These are phyloP conservation scores for Chiua sp. DNA, from an alignment of 1,284 basidiomycete genomes.

Conservation along the genomic window DNA sequence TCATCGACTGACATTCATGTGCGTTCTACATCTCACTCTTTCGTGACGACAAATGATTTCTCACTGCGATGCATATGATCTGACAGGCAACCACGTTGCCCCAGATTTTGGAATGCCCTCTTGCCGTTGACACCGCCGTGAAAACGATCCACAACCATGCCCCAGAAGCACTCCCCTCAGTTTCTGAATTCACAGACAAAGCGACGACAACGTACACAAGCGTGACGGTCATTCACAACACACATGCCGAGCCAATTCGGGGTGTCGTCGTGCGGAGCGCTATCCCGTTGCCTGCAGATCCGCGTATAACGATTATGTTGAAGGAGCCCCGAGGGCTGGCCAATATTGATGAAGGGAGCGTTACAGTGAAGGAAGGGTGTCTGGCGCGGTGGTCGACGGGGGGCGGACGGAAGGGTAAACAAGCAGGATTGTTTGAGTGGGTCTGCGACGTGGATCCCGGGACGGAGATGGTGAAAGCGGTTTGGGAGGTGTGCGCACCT, in stretches of 20 bases:
- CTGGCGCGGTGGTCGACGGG: constrained; percentile 28
- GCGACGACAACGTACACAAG: constrained; percentile 24
- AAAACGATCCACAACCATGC: constrained; percentile 19
- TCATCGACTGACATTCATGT: constrained; percentile 23
- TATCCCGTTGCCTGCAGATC: constrained; percentile 26
- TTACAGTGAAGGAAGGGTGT: constrained; percentile 19
- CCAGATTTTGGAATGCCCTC: constrained; percentile 26
- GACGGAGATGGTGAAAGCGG: constrained; percentile 23
- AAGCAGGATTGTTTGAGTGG: constrained; percentile 32
- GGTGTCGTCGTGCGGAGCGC: constrained; percentile 26
- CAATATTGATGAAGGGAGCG: constrained; percentile 20
- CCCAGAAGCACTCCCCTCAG: constrained; percentile 17
- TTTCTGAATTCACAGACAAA: constrained; percentile 7
- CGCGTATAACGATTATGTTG: constrained; percentile 26
- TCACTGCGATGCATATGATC: not conserved
- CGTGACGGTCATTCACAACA: constrained; percentile 21
- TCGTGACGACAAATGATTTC: not conserved
- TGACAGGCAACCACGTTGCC: constrained; percentile 17
- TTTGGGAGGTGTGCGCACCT: constrained; percentile 30
- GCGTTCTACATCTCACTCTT: constrained; percentile 3
- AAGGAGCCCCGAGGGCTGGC: constrained; percentile 29
- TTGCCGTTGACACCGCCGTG: constrained; percentile 22
- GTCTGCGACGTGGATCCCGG: constrained; percentile 25
- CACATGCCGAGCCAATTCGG: constrained; percentile 11
- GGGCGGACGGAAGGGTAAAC: constrained; percentile 21